Evolutionary conservation across 1,284 basidiomycete genomes (phyloP).

Genomic region (Naganishia cerealis): DNA sequence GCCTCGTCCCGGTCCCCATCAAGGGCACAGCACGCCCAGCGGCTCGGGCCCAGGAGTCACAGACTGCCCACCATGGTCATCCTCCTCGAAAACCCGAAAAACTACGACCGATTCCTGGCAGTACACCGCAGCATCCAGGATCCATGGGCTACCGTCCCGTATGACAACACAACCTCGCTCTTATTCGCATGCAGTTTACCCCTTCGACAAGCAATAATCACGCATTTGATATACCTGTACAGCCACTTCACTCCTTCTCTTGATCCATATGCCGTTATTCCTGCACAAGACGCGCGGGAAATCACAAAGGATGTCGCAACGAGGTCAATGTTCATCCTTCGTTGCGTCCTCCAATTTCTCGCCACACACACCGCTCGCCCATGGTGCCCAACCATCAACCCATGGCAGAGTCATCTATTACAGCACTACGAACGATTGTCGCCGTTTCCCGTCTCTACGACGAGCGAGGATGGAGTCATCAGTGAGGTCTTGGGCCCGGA

Average conservation of each 20-base stretch:
- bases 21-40: too few relatives aligned
- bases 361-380: not conserved
- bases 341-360: not conserved
- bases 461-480: not conserved
- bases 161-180: not conserved
- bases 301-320: not conserved
- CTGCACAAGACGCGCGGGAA: not conserved
- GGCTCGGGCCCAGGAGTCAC: too few relatives aligned
- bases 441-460: not conserved
- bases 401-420: constrained; percentile 4
- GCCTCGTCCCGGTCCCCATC: too few relatives aligned
- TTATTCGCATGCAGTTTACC: not conserved
- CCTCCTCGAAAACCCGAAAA: not conserved
- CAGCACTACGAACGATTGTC: constrained; percentile 3
- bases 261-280: not conserved
- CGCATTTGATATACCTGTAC: constrained; percentile 1
- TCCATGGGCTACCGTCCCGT: not conserved
- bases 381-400: not conserved
- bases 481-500: not conserved
- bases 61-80: too few relatives aligned
- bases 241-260: not conserved
- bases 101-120: not conserved
- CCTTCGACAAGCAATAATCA: not conserved
- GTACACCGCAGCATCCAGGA: not conserved
- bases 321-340: not conserved